Base-by-base conservation (phyloP, 805 yeast genomes). In the Candida ortonii region DNA sequence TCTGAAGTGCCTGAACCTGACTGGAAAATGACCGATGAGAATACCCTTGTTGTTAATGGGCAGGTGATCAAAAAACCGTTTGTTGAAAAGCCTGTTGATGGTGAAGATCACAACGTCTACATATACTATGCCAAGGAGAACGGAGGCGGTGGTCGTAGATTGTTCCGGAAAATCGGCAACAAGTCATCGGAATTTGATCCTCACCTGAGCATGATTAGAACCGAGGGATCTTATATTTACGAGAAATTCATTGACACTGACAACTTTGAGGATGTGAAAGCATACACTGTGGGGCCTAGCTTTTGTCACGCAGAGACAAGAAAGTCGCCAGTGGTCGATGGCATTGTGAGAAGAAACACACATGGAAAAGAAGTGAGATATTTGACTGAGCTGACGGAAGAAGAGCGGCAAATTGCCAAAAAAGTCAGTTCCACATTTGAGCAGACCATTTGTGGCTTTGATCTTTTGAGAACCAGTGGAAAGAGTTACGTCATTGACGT, bases 291-390 rank as follows among this genome's bases (percentile, higher is more conserved):
- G 4, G 97, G 98, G 1, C 78, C 82, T 3, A 67, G 67, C 13
- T 93, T 75, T 54, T 93, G 98, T 57, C 99, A 93, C 60, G 99
- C 98, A 0, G 99, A 93, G 57, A 93, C 99, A 1, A 74, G 99
- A 53, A 93, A 93, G 59, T 87, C 96, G 0, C 99, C 99, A 1
- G 98, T 93, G 3, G 98, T 93, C n/a, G 99, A 93, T 64, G 99
- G 99, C 29, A 85, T 93, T 38, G 99, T 93, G 16, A 74, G 97
- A 53, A 76, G 99, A 59, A 93, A 93, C 56, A 89, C 97, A 1
- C 95, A 89, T 52, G 99, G 99, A 29, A 93, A 93, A 59, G 99
- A 93, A 62, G 81, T 93, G 28, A 73, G 99, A 44, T 93, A 84
- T 53, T 73, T 93, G 22, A 90, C 98, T 1, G 78, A 82, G 46